phyloP scores from a whole-genome alignment of 2,329 filamentous ascomycete species.

The Aspergillus brasiliensis region DNA sequence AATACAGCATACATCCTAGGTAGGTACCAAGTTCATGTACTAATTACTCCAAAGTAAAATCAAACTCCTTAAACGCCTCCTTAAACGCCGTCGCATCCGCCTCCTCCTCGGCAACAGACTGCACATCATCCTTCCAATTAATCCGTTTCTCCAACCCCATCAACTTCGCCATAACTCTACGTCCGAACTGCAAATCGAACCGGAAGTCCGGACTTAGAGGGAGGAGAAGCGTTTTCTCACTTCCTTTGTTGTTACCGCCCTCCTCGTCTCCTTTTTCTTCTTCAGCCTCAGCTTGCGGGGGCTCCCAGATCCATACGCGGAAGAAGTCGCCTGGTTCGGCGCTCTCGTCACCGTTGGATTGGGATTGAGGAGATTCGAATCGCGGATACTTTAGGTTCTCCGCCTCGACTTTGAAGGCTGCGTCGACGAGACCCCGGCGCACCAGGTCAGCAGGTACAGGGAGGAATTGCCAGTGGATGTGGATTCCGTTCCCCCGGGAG shows the following conservation, averaged over 20 bases:
- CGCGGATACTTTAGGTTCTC: constrained; percentile 68
- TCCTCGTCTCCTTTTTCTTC: not conserved
- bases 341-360: constrained; percentile 41
- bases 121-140: constrained; percentile 82
- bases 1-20: no score
- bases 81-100: constrained; percentile 79
- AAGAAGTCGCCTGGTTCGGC: constrained; percentile 66
- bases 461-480: constrained; percentile 92
- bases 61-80: constrained; percentile 78
- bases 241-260: constrained; percentile 9
- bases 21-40: no score
- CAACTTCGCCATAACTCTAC: constrained; percentile 84
- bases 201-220: constrained; percentile 69
- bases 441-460: constrained; percentile 72
- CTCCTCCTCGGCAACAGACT: constrained; percentile 76
- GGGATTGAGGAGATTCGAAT: constrained; percentile 46
- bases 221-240: constrained; percentile 71
- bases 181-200: constrained; percentile 89
- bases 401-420: constrained; percentile 84
- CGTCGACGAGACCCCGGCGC: constrained; percentile 74
- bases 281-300: constrained; percentile 5
- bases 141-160: constrained; percentile 76
- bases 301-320: constrained; percentile 75
- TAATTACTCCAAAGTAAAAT: constrained; percentile 66
- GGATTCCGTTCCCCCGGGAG: constrained; percentile 75